Conservation (phyloP, 305 asterid species). For the Ajuga reptans region DNA sequence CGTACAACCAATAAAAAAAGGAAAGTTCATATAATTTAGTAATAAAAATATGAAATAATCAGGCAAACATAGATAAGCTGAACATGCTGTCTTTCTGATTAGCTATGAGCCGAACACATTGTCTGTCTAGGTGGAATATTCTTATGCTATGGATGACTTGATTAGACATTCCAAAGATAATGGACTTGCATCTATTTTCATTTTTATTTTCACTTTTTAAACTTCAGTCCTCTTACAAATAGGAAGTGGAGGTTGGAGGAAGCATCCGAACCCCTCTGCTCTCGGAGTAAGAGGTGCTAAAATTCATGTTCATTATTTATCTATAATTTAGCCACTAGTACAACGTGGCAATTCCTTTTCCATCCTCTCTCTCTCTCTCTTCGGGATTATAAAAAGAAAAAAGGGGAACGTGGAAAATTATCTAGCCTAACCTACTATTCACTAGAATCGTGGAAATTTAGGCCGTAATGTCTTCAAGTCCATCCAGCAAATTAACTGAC, state of each 20-base stretch:
- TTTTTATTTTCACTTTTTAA: too few species aligned
- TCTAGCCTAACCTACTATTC: background rate
- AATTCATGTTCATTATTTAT: background rate
- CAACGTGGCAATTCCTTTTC: background rate
- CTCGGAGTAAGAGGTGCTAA: background rate
- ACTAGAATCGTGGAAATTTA: background rate
- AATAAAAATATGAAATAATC: background rate
- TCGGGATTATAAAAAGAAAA: background rate
- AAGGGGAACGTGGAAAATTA: background rate
- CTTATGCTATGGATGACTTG: background rate
- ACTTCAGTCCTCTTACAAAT: background rate
- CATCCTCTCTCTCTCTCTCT: background rate
- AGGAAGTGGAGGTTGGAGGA: too few species aligned
- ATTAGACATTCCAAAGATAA: background rate
- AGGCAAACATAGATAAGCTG: background rate
- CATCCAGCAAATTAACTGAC: background rate
- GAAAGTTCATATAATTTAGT: background rate
- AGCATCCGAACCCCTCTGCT: background rate
- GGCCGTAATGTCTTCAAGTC: background rate
- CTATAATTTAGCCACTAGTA: background rate
- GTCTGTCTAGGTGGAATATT: background rate
- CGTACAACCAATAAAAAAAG: background rate
- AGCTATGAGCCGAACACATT: background rate
- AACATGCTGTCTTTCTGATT: background rate
- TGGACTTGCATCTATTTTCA: background rate